Evolutionary conservation across 768 basidiomycete species (phyloP).

Genomic region (Boletus subparvulus): DNA sequence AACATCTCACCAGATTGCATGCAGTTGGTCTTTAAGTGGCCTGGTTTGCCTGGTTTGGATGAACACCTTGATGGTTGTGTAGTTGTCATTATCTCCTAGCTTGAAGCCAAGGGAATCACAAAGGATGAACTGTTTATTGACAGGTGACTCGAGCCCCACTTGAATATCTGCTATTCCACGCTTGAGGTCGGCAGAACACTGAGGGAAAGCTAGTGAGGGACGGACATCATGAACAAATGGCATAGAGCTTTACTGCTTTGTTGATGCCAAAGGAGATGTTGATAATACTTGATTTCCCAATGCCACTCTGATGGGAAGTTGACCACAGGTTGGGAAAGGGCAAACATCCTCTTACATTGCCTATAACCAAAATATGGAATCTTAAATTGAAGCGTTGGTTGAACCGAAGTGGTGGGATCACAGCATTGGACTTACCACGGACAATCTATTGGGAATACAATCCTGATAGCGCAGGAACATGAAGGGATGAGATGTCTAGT

Average conservation of each 20-base stretch:
- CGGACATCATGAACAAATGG: neutral
- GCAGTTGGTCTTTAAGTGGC: neutral
- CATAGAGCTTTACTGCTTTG: neutral
- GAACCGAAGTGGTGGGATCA: too few species aligned
- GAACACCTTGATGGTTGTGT: neutral
- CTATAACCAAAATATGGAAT: constrained; percentile 4
- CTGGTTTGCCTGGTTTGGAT: neutral
- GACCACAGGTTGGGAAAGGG: neutral
- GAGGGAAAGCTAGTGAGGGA: neutral
- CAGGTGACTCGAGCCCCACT: neutral
- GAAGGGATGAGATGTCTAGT: too few species aligned
- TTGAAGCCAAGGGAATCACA: too few species aligned
- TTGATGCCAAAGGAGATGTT: neutral
- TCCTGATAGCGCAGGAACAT: too few species aligned
- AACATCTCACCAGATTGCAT: neutral
- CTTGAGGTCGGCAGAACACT: neutral
- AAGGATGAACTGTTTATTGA: too few species aligned
- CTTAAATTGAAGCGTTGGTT: neutral
- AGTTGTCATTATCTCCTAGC: too few species aligned
- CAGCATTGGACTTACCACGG: neutral
- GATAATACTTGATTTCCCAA: constrained; percentile 2
- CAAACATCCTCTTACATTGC: neutral
- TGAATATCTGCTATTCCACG: neutral
- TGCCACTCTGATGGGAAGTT: neutral
- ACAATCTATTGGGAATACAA: too few species aligned